These are phyloP conservation scores for Afroboletus lepidellus DNA, from an alignment of 1,284 basidiomycete species.

Conservation along the genomic window DNA sequence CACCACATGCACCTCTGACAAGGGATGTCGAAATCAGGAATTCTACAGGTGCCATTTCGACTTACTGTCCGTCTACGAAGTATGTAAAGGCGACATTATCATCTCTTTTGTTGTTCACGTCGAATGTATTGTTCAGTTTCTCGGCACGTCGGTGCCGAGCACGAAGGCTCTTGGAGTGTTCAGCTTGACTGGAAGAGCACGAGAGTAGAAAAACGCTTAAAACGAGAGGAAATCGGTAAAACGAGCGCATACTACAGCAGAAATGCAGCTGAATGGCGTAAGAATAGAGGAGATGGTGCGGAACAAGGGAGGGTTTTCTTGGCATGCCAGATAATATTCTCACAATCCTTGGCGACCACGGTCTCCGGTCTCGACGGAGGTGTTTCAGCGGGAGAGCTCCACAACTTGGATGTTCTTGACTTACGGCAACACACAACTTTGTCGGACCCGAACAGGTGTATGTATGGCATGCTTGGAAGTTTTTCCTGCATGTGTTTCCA, in stretches of 20 bases:
- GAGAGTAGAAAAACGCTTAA: conserved; percentile 17
- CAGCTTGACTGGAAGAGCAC: conserved; percentile 12
- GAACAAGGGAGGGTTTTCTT: too few relatives aligned
- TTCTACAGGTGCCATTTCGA: neutral
- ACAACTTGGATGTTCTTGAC: too few relatives aligned
- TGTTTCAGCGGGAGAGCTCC: too few relatives aligned
- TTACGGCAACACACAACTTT: too few relatives aligned
- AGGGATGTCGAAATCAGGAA: neutral
- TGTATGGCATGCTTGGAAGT: too few relatives aligned
- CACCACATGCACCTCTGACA: conserved; percentile 31
- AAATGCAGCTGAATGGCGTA: neutral
- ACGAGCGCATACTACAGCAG: conserved; percentile 30
- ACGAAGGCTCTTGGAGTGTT: conserved; percentile 1
- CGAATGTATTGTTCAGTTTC: neutral
- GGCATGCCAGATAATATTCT: too few relatives aligned
- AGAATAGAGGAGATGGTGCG: neutral
- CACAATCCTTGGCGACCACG: too few relatives aligned
- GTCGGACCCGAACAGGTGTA: too few relatives aligned
- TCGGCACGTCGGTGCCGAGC: conserved; percentile 8
- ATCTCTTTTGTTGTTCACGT: conserved; percentile 20
- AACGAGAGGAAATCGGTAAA: conserved; percentile 27
- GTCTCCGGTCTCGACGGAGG: too few relatives aligned
- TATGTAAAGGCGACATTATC: conserved; percentile 26
- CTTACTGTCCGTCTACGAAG: conserved; percentile 28
- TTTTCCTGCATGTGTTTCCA: too few relatives aligned